A percentile compares a stretch with the other conserved stretches of the same genome.
Evolutionary conservation across 2,329 filamentous ascomycete species (phyloP).

Genomic region (Colletotrichum aenigma): DNA sequence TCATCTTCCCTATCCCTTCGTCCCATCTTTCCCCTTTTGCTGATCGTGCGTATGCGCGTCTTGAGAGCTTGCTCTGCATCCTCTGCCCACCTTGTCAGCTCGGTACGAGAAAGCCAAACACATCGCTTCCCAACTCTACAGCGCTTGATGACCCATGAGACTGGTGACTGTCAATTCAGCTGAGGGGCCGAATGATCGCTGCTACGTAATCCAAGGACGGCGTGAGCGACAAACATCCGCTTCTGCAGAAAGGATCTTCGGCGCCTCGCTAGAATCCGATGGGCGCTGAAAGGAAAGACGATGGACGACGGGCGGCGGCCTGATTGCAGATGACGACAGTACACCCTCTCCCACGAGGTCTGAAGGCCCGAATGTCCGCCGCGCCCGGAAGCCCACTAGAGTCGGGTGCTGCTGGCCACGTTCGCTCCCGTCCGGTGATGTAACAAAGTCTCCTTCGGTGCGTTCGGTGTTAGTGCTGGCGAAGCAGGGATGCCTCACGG

Average conservation of each 20-base stretch:
- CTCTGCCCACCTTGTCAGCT: not conserved
- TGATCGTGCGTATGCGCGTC: not conserved
- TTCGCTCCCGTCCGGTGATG: slow-evolving; percentile 6
- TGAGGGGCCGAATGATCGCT: slow-evolving; percentile 6
- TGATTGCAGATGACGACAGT: slow-evolving; percentile 14
- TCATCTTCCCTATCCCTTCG: not conserved
- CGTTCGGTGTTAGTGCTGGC: not conserved
- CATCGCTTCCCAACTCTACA: not conserved
- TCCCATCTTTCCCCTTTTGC: not conserved
- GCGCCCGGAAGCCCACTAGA: not conserved
- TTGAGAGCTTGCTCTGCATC: not conserved
- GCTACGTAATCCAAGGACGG: slow-evolving; percentile 12
- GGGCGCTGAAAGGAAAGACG: not conserved
- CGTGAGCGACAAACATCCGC: not conserved
- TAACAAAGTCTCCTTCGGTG: not conserved
- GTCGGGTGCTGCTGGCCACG: not conserved
- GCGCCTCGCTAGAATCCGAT: slow-evolving; percentile 3
- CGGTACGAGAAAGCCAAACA: not conserved
- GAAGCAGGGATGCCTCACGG: not conserved
- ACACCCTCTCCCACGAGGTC: not conserved
- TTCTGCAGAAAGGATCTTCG: slow-evolving; percentile 6
- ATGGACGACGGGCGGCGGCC: not conserved
- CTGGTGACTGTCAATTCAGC: slow-evolving; percentile 15
- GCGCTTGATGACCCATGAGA: slow-evolving; percentile 2
- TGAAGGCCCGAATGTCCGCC: slow-evolving; percentile 15